phyloP scores from a whole-genome alignment of 345 rosid species.

The Mangifera indica region DNA sequence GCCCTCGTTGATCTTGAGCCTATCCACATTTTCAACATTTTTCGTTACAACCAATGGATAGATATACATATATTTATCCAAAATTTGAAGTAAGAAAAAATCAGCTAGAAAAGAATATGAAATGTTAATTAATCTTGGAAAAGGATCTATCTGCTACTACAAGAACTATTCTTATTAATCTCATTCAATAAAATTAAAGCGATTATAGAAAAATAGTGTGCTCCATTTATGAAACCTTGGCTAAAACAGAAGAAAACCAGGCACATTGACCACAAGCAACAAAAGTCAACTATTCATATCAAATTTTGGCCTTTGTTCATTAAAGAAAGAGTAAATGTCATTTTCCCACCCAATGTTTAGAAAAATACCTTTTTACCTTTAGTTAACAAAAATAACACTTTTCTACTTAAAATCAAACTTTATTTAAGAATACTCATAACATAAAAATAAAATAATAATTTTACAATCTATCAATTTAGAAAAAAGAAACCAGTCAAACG shows the following conservation, averaged over 20 bases:
- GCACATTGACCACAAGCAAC: not conserved
- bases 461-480: no score
- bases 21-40: conserved; percentile 26
- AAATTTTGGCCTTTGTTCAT: not conserved
- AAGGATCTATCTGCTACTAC: conserved; percentile 94
- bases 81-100: not conserved
- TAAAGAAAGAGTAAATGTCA: conserved; percentile 57
- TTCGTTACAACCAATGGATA: conserved; percentile 1
- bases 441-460: no score
- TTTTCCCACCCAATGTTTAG: conserved; percentile 47
- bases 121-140: conserved; percentile 37
- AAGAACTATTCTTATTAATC: conserved; percentile 68
- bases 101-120: not conserved
- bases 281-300: not conserved
- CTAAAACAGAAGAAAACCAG: not conserved
- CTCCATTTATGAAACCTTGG: no score
- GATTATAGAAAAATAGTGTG: no score
- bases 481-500: no score
- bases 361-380: no score
- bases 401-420: no score
- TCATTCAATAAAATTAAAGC: no score
- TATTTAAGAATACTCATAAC: no score
- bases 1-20: conserved; percentile 86
- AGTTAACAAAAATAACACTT: no score
- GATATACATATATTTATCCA: conserved; percentile 20